Evolutionary conservation across 768 basidiomycete species (phyloP).

Genomic region (Collybiopsis confluens): DNA sequence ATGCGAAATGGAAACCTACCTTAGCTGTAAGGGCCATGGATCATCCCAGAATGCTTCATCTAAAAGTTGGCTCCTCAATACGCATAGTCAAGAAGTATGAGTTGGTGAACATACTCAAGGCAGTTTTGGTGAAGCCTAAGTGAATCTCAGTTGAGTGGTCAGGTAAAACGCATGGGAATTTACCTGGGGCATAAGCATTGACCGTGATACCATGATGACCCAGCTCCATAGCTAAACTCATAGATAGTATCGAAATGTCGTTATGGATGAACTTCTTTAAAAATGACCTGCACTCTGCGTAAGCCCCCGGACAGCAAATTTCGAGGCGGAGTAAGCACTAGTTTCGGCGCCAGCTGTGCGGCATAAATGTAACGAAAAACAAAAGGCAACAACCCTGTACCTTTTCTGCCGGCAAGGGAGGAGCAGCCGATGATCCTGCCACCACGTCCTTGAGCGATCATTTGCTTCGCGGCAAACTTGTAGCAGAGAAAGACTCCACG

Average conservation of each 20-base stretch:
- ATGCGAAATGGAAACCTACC: not conserved
- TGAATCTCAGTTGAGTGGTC: not conserved
- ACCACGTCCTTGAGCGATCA: constrained; percentile 38
- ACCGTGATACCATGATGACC: constrained; percentile 32
- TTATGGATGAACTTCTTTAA: not conserved
- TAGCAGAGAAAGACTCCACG: constrained; percentile 36
- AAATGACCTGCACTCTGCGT: constrained; percentile 31
- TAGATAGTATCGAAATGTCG: not conserved
- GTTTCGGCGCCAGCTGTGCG: not conserved
- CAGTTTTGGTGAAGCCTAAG: not conserved
- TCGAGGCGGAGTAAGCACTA: constrained; percentile 28
- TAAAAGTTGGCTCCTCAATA: not conserved
- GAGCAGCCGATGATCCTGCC: constrained; percentile 39
- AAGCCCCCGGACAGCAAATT: constrained; percentile 37
- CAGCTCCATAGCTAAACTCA: constrained; percentile 23
- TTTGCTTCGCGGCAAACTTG: constrained; percentile 38
- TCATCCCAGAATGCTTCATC: not conserved
- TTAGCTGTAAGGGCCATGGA: not conserved
- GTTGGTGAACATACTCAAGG: not conserved
- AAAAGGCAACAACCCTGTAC: constrained; percentile 13
- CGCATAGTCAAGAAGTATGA: no score
- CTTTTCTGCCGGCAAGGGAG: constrained; percentile 27
- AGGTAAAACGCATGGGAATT: not conserved
- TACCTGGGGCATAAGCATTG: constrained; percentile 36
- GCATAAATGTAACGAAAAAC: not conserved